Evolutionary conservation across 148 eudicot genomes (phyloP).

Genomic region (Fallopia convolvulus): DNA sequence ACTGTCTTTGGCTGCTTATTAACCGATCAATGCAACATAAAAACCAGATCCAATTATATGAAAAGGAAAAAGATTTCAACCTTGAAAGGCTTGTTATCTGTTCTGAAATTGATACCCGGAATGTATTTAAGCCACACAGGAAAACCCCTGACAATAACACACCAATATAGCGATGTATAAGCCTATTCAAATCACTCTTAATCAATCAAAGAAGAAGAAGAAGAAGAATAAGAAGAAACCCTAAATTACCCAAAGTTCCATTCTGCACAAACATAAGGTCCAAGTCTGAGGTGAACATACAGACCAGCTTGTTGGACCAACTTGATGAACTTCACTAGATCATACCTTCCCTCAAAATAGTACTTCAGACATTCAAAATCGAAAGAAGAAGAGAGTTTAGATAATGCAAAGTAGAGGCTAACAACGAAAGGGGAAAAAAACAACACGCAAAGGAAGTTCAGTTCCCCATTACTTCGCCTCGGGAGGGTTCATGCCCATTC

Average conservation of each 20-base stretch:
- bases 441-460: not conserved
- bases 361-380: slow-evolving; percentile 33
- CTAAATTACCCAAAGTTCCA: slow-evolving; percentile 84
- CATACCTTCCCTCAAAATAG: slow-evolving; percentile 82
- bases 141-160: slow-evolving; percentile 52
- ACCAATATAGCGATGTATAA: not conserved
- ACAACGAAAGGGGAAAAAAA: not conserved
- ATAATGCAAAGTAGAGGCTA: not conserved
- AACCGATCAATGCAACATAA: not conserved
- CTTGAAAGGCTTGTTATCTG: slow-evolving; percentile 89
- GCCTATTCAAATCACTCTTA: not conserved
- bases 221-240: not conserved
- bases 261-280: slow-evolving; percentile 95
- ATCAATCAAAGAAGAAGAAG: not conserved
- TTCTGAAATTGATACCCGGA: slow-evolving; percentile 84
- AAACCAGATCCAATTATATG: not conserved
- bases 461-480: slow-evolving; percentile 46
- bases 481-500: slow-evolving; percentile 95
- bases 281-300: slow-evolving; percentile 79
- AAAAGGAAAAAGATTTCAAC: slow-evolving; percentile 19
- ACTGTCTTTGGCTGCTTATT: not conserved
- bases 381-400: slow-evolving; percentile 8
- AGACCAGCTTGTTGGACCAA: slow-evolving; percentile 72
- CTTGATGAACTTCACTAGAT: slow-evolving; percentile 80
- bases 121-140: slow-evolving; percentile 92